phyloP scores from a whole-genome alignment of 306 rosid genomes.

The Prunus mira region DNA sequence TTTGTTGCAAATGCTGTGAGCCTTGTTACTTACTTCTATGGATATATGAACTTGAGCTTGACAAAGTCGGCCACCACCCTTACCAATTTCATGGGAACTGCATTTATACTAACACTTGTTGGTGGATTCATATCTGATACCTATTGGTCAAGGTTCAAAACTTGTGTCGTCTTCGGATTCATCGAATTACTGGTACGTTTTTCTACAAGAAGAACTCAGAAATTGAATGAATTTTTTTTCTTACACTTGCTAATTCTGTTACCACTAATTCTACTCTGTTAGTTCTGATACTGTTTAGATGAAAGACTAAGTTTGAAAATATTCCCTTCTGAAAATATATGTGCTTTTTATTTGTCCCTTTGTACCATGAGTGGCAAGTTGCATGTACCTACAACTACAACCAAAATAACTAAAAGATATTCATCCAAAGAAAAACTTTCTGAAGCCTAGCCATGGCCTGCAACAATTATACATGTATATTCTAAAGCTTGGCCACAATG shows the following conservation, averaged over 20 bases:
- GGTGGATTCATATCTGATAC: slow-evolving; percentile 75
- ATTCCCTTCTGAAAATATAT: background rate
- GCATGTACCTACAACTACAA: no score
- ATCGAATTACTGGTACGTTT: slow-evolving; percentile 53
- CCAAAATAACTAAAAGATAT: no score
- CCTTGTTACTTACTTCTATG: slow-evolving; percentile 68
- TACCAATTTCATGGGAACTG: slow-evolving; percentile 80
- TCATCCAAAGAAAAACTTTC: no score
- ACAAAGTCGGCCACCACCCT: slow-evolving; percentile 69
- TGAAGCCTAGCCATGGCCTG: background rate
- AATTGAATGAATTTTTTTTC: no score
- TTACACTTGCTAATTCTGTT: no score
- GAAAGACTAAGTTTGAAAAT: no score
- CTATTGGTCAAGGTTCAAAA: slow-evolving; percentile 68
- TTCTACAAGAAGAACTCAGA: no score
- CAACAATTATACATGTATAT: background rate
- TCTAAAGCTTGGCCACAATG: no score
- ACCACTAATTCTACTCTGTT: no score
- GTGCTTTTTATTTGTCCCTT: no score
- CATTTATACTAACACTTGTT: slow-evolving; percentile 58
- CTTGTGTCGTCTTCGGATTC: slow-evolving; percentile 51
- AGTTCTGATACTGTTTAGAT: no score
- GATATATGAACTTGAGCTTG: slow-evolving; percentile 68
- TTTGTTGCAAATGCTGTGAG: slow-evolving; percentile 57
- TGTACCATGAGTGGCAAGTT: no score